Percentiles rank a stretch among this genome's conserved stretches.
Conservation (phyloP, 1,139 yeast species). For the Lodderomyces jiufengensis region DNA sequence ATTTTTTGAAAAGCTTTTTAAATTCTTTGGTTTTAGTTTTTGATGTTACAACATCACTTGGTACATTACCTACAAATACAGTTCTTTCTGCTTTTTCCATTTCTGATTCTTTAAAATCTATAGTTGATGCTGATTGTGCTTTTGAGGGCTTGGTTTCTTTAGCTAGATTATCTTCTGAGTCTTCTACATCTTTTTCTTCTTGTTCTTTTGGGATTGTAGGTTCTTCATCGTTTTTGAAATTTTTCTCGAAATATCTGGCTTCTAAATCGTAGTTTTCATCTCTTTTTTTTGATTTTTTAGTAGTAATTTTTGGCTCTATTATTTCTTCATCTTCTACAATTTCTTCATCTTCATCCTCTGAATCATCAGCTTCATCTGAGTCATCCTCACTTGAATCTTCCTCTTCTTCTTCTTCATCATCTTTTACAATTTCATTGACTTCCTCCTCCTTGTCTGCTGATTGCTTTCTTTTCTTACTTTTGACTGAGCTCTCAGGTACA, state of each 20-base stretch:
- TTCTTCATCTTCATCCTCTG: conserved; percentile 15
- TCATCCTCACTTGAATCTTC: conserved; percentile 17
- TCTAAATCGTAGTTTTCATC: conserved; percentile 48
- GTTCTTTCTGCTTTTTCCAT: conserved; percentile 85
- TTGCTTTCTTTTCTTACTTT: conserved; percentile 8
- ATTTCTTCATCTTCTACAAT: conserved; percentile 16
- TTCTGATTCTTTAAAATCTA: conserved; percentile 63
- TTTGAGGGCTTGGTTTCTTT: conserved; percentile 6
- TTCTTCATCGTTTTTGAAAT: conserved; percentile 26
- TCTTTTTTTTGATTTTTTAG: conserved; percentile 20
- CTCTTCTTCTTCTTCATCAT: conserved; percentile 12
- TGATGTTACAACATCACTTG: conserved; percentile 59
- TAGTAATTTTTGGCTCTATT: conserved; percentile 11
- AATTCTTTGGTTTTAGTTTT: conserved; percentile 61
- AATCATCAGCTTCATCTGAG: conserved; percentile 14
- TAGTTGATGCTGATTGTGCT: conserved; percentile 35
- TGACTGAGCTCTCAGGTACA: conserved; percentile 14
- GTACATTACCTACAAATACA: conserved; percentile 84
- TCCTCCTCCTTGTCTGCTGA: conserved; percentile 10
- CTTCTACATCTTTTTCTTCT: conserved; percentile 19
- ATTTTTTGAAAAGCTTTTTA: conserved; percentile 54
- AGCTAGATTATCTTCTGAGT: conserved; percentile 12
- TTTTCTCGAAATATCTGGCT: conserved; percentile 41
- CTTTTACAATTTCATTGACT: conserved; percentile 10
- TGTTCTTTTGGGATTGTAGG: conserved; percentile 18